Percentiles rank a stretch among this genome's conserved stretches.
Conservation (phyloP, 345 rosid genomes). For the Eucalyptus virginea region DNA sequence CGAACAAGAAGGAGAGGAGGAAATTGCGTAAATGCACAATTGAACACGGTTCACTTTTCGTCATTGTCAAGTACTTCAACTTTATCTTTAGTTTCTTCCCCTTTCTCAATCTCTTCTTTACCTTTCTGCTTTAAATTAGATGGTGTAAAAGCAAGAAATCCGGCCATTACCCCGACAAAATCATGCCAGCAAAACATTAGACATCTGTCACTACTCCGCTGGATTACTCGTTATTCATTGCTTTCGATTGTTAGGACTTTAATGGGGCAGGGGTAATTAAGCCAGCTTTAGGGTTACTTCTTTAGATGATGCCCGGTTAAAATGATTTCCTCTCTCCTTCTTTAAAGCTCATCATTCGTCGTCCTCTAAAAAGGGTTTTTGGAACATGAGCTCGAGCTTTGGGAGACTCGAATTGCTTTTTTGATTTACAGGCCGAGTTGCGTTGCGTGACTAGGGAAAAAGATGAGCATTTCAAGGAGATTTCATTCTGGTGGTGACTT, state of each 20-base stretch:
- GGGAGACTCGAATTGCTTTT: background rate
- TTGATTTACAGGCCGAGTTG: background rate
- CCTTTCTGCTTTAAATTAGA: background rate
- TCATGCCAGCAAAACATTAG: background rate
- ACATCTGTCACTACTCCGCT: constrained; percentile 8
- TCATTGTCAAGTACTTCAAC: background rate
- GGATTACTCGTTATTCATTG: background rate
- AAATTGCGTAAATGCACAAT: background rate
- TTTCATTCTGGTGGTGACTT: background rate
- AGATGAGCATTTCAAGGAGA: constrained; percentile 1
- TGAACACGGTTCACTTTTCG: background rate
- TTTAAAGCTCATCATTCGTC: constrained; percentile 5
- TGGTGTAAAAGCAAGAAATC: background rate
- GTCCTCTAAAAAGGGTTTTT: background rate
- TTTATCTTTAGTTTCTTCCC: background rate
- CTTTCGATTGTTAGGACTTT: constrained; percentile 11
- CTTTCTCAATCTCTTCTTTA: background rate
- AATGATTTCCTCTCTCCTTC: constrained; percentile 6
- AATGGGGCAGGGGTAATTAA: constrained; percentile 10
- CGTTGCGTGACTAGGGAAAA: constrained; percentile 1
- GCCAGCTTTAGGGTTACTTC: constrained; percentile 42
- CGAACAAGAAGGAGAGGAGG: background rate
- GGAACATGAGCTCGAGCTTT: constrained; percentile 22
- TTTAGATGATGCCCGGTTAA: constrained; percentile 28
- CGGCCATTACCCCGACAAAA: background rate